Evolutionary conservation across 2,329 filamentous ascomycete species (phyloP).

Genomic region (Coniochaeta sp.): DNA sequence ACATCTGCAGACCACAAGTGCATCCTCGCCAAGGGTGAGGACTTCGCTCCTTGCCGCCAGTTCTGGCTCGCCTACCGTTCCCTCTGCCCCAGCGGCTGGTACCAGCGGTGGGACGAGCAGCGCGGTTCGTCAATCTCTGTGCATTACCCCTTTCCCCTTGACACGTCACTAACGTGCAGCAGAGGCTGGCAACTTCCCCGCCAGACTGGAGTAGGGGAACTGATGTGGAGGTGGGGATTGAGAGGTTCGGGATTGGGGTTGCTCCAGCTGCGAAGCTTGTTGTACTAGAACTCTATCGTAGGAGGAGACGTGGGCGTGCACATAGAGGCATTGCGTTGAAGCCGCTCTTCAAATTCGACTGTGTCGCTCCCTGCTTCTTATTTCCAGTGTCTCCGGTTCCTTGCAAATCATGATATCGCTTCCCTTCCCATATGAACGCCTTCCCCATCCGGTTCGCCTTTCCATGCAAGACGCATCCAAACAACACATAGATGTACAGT

Average conservation of each 20-base stretch:
- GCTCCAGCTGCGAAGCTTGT: constrained; percentile 10
- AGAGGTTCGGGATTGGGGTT: constrained; percentile 8
- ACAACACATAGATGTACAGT: neutral
- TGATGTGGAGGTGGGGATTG: neutral
- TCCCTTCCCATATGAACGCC: neutral
- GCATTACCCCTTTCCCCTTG: too few species aligned
- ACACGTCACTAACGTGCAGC: constrained; percentile 7
- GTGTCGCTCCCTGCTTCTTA: neutral
- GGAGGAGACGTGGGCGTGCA: constrained; percentile 15
- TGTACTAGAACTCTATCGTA: constrained; percentile 16
- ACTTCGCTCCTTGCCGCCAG: constrained; percentile 93
- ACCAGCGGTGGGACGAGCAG: constrained; percentile 93
- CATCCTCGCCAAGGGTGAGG: constrained; percentile 95
- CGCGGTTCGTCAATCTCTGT: constrained; percentile 58
- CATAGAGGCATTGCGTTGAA: constrained; percentile 13
- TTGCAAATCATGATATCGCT: neutral
- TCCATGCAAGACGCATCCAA: too few species aligned
- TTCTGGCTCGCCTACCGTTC: constrained; percentile 97
- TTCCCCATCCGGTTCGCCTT: too few species aligned
- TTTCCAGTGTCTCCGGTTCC: neutral
- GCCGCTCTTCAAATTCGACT: neutral
- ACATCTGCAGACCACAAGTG: constrained; percentile 74
- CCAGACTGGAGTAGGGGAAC: constrained; percentile 52
- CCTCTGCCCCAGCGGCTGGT: constrained; percentile 93
- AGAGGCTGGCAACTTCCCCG: constrained; percentile 65